Base-by-base conservation (phyloP, 2,329 filamentous ascomycete genomes). In the Pseudogymnoascus sp. region DNA sequence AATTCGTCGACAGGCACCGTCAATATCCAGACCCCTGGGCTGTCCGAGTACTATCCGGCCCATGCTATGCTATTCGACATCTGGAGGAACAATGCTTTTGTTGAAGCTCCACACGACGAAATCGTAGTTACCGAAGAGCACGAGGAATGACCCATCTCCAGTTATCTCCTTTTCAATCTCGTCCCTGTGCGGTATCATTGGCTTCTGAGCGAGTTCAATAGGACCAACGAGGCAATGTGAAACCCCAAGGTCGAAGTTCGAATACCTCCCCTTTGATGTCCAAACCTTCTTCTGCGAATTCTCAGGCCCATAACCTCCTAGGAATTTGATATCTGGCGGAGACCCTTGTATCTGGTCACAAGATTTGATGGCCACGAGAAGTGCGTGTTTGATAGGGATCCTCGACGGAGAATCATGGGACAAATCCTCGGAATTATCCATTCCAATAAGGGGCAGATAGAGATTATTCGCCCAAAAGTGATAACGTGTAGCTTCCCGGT, bases 31-130 rank as follows among this genome's bases (percentile, higher is more conserved):
- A 17, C 7, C 31, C 23, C 17, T 31, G 44, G 15, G 15, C 23
- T 17, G 23, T 23, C 28, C 7, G 26, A 53, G 3, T 53, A 53
- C 8, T 2, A 50, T 50, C 23, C 17, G 23, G 44, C 26, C 31
- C 44, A 26, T 53, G 44, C 2, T 4, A 53, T 17, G 44, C 15
- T 53, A 53, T 1, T 60, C 57, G 36, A 13, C 21, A 38, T 35
- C 21, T 11, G 61, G 61, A 17, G 23, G 28, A 15, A 7, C 23
- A 23, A 63, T 63, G 26, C 53, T 59, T 38, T 44, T 36, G 35
- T 63, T 53, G 44, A 26, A 63, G 44, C 26, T 59, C 61, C 61
- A 63, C 8, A 60, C 61, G 42, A 63, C 61, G 13, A 33, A 63
- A 60, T 59, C 61, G 17, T 59, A 28, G 57, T 63, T n/a, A 19